Evolutionary conservation across 1,284 basidiomycete genomes (phyloP), one percentile per base, ranked within the genome.

Genomic region (Leccinum solheimii): DNA sequence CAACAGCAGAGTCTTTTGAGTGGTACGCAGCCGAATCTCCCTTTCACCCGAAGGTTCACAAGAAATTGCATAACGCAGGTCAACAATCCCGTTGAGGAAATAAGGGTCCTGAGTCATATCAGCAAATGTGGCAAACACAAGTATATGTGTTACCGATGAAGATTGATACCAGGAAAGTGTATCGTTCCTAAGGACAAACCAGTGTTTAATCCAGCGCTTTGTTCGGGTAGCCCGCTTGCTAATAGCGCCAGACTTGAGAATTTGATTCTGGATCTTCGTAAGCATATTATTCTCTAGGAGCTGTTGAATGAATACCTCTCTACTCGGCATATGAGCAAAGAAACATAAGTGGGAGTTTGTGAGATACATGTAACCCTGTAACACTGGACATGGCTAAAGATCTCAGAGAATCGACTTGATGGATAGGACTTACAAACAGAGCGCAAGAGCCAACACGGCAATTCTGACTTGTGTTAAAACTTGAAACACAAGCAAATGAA

Each of bases 361-460:
- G 51, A 98, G 81, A 75, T 97, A 99, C 85, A 98, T 92, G 74
- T 97, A 97, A 16, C 96, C 96, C 77, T 98, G 95, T 21, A 99
- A 82, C 68, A 98, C 92, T 95, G 65, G 6, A 34, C 23, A 36
- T 49, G 57, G 49, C 59, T 68, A 59, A 68, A 54, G 65, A 62
- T 56, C 34, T n/a, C 45, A 32, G 26, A 57, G 19, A 34, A 23
- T 32, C 26, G 56, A 5, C 49, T 43, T 56, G 60, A 59, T 30
- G 52, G 38, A 52, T 56, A 52, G 16, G n/a, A 87, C 92, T 84
- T 70, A 95, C 94, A 80, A 64, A 94, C 85, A 58, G 90, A 93
- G 57, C 92, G 86, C 65, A 97, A 77, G 53, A 97, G 79, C 91
- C 92, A 95, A 72, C 92, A 95, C 1, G 91, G 88, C 84, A 95